Conservation (phyloP, 805 yeast genomes). For the Wickerhamomyces hampshirensis region DNA sequence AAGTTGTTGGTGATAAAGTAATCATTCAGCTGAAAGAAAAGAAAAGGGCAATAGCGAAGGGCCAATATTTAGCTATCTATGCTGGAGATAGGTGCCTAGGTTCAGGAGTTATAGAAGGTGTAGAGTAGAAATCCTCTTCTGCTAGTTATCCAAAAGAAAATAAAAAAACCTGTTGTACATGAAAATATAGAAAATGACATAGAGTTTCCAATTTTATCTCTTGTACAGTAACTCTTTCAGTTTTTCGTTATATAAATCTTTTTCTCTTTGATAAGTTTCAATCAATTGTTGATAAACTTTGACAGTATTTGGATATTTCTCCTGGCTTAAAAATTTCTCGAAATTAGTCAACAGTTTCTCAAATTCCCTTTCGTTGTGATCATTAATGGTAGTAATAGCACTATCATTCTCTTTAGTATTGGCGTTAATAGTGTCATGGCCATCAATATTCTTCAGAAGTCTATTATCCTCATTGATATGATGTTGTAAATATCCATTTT, state of each 20-base stretch:
- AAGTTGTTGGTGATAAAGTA: constrained; percentile 14
- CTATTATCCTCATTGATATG: not conserved
- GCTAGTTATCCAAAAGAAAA: not conserved
- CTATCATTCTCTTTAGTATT: constrained; percentile 5
- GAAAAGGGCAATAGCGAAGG: constrained; percentile 81
- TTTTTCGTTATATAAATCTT: constrained; percentile 6
- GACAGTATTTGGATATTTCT: constrained; percentile 9
- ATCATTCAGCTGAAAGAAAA: constrained; percentile 37
- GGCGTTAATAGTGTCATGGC: not conserved
- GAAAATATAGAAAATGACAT: no score
- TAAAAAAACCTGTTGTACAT: not conserved
- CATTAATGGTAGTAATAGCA: no score
- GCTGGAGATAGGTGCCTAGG: constrained; percentile 65
- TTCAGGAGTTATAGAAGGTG: constrained; percentile 38
- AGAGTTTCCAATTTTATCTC: constrained; percentile 1
- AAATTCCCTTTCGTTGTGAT: no score
- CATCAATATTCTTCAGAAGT: not conserved
- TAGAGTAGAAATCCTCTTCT: constrained; percentile 6
- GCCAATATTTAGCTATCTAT: constrained; percentile 80
- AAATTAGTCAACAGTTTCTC: no score
- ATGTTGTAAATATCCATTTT: not conserved
- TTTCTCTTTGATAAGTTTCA: constrained; percentile 7
- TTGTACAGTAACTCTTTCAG: constrained; percentile 12
- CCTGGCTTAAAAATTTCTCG: no score
- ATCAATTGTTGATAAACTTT: constrained; percentile 6